Base-by-base conservation (phyloP, 2,329 filamentous ascomycete species). In the Arthrobotrys iridis region DNA sequence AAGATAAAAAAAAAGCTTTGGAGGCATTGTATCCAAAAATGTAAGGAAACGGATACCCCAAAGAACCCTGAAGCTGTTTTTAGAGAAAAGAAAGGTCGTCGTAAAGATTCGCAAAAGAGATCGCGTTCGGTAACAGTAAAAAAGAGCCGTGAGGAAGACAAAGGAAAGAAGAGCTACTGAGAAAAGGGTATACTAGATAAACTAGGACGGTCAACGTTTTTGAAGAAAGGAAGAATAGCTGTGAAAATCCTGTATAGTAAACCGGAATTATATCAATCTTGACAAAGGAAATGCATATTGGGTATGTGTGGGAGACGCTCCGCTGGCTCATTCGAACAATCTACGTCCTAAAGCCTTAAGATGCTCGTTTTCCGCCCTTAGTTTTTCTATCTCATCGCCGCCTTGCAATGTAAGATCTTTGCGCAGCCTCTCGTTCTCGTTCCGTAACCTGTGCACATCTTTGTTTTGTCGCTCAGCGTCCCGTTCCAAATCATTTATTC, bases 141-240 rank as follows among this genome's bases (percentile, higher is more conserved):
- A 41, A 41, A 48, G n/a, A 67, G 40, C 63, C 63, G 40, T 58
- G 11, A 59, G 43, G 40, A 70, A 58, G 45, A 41, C 46, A 59
- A 58, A 64, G 50, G 57, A 52, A 58, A 66, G 13, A 50, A 68
- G 57, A 46, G 45, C 33, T 46, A 43, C 35, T 30, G 26, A 37
- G 18, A 57, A 52, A 72, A 74, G 70, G 70, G 70, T 74, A 74
- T 74, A 74, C 70, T 74, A 57, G 63, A 74, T 60, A 63, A 74
- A 74, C 52, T 74, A 66, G 35, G 65, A 74, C 70, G 70, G 48
- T 74, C 70, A 74, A 74, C 70, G 70, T 67, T 74, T 10, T 37
- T 55, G 18, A 40, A 67, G 70, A 74, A 74, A n/a, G 35, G 50
- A 73, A 72, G 35, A 28, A 30, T 13, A 30, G 10, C 40, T 59